Evolutionary conservation across 768 basidiomycete species (phyloP).

Genomic region (Lentinula sp.): DNA sequence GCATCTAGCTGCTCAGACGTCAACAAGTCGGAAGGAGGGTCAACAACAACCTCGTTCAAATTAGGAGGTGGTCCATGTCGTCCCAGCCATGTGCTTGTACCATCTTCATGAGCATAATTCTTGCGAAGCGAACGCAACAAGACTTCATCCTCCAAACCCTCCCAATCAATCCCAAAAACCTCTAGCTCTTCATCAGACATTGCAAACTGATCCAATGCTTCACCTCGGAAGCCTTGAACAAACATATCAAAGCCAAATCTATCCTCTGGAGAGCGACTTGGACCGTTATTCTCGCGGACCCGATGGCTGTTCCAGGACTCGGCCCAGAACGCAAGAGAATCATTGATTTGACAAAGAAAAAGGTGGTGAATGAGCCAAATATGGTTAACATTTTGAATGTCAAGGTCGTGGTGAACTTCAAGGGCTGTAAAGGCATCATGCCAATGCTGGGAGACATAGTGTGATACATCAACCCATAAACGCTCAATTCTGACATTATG

Average conservation of each 20-base stretch:
- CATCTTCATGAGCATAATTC: neutral
- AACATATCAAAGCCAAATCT: constrained; percentile 19
- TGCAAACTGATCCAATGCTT: neutral
- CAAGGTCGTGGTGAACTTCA: constrained; percentile 15
- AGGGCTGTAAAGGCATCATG: constrained; percentile 17
- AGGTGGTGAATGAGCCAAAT: constrained; percentile 24
- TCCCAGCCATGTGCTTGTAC: neutral
- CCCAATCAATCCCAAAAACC: constrained; percentile 8
- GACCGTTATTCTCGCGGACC: constrained; percentile 9
- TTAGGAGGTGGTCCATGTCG: neutral
- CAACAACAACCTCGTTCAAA: neutral
- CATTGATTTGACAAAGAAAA: constrained; percentile 18
- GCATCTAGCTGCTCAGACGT: too few relatives aligned
- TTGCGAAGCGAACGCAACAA: neutral
- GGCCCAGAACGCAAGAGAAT: constrained; percentile 17
- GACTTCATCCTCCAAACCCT: neutral
- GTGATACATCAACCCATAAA: constrained; percentile 22
- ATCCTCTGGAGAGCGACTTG: constrained; percentile 12
- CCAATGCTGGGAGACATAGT: constrained; percentile 18
- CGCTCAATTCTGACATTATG: constrained; percentile 23
- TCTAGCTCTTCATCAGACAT: constrained; percentile 5
- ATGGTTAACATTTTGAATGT: constrained; percentile 13
- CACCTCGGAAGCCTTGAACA: constrained; percentile 7
- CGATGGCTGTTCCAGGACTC: neutral
- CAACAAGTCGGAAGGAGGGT: neutral